A percentile compares a stretch with the other conserved stretches of the same genome.
phyloP scores from a whole-genome alignment of 2,329 filamentous ascomycete species.

The Sclerotinia subarctica region DNA sequence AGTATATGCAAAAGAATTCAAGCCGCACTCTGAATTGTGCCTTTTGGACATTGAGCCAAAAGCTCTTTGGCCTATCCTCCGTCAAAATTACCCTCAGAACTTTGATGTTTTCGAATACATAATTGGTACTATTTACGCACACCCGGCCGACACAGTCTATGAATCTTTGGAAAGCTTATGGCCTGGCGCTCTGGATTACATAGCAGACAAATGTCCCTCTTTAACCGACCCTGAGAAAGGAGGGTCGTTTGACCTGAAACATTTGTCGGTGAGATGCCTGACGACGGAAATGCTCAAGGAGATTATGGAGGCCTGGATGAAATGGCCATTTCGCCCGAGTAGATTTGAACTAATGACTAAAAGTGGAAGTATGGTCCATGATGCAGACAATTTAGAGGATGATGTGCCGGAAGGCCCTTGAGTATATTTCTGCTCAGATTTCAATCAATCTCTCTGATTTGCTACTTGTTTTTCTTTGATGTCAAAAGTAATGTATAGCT shows the following conservation, averaged over 20 bases:
- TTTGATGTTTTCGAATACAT: constrained; percentile 56
- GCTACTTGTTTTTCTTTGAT: neutral
- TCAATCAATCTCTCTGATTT: neutral
- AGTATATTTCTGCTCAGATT: neutral
- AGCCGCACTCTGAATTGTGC: constrained; percentile 54
- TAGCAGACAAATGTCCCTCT: constrained; percentile 49
- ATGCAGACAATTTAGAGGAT: constrained; percentile 6
- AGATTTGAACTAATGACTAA: constrained; percentile 54
- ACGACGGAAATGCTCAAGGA: constrained; percentile 55
- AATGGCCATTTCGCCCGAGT: constrained; percentile 64
- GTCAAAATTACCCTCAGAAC: constrained; percentile 38
- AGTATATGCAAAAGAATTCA: constrained; percentile 60
- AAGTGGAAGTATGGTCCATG: constrained; percentile 7
- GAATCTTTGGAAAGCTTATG: constrained; percentile 52
- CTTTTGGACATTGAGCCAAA: constrained; percentile 68
- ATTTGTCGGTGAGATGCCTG: constrained; percentile 48
- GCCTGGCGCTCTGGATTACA: constrained; percentile 56
- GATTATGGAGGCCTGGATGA: constrained; percentile 57
- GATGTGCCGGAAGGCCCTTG: neutral
- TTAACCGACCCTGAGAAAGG: constrained; percentile 48
- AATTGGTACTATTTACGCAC: constrained; percentile 43
- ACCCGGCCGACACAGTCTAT: constrained; percentile 40
- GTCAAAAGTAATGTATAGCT: neutral
- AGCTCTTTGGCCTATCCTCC: constrained; percentile 48
- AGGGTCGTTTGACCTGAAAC: constrained; percentile 43